phyloP scores from a whole-genome alignment of 2,329 filamentous ascomycete species.

The Exophiala spinifera region DNA sequence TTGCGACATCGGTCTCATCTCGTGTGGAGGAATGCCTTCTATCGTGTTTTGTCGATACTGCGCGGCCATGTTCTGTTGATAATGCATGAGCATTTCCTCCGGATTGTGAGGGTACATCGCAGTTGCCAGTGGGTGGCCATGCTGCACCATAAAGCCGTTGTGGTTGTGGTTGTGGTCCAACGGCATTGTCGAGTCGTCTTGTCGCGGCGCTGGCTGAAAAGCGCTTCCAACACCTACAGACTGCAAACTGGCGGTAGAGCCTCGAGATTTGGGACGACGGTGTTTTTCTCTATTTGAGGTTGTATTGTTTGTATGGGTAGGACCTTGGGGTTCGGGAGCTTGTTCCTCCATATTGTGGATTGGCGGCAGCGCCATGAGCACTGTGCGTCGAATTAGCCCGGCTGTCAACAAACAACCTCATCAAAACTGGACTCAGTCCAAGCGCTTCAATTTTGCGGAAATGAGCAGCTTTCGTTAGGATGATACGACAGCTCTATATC shows the following conservation, averaged over 20 bases:
- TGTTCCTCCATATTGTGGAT: constrained; percentile 18
- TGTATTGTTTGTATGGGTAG: constrained; percentile 16
- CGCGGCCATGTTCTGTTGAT: constrained; percentile 20
- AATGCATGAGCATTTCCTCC: constrained; percentile 26
- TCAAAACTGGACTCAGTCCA: constrained; percentile 7
- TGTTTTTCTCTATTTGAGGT: constrained; percentile 29
- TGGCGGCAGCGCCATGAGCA: constrained; percentile 24
- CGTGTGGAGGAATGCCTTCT: constrained; percentile 23
- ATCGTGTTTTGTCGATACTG: constrained; percentile 21
- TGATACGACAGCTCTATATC: neutral
- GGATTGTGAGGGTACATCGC: constrained; percentile 19
- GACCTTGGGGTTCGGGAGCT: constrained; percentile 16
- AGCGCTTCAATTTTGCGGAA: constrained; percentile 14
- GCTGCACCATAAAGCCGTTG: constrained; percentile 22
- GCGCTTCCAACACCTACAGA: constrained; percentile 36
- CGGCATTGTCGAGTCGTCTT: constrained; percentile 21
- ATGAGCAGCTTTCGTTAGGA: constrained; percentile 8
- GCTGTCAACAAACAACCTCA: constrained; percentile 19
- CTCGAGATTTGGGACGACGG: constrained; percentile 45
- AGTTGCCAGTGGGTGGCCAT: constrained; percentile 17
- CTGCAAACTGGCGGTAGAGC: constrained; percentile 47
- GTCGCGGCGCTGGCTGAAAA: constrained; percentile 31
- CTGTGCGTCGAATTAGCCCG: constrained; percentile 19
- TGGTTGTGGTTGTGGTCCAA: constrained; percentile 24
- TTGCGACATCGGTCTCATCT: constrained; percentile 27